A percentile compares a stretch with the other conserved stretches of the same genome.
Conservation (phyloP, 2,329 filamentous ascomycete species). For the Huntiella omanensis region DNA sequence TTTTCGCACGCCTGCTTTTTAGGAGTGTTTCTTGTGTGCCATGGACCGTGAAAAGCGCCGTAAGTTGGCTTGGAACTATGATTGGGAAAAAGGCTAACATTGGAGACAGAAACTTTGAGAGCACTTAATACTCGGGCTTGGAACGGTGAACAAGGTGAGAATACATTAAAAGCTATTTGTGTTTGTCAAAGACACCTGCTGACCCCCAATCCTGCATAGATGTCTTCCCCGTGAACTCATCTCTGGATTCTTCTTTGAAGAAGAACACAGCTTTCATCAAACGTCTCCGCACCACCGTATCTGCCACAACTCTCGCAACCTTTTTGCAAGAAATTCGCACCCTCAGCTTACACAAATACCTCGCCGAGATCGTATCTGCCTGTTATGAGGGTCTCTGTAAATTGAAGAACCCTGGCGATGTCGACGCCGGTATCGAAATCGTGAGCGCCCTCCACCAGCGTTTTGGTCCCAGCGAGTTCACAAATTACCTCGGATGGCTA, state of each 20-base stretch:
- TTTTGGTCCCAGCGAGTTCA: conserved; percentile 80
- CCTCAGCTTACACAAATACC: conserved; percentile 84
- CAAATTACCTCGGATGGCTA: conserved; percentile 78
- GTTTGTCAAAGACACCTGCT: conserved; percentile 11
- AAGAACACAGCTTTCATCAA: conserved; percentile 99
- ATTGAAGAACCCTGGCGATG: conserved; percentile 79
- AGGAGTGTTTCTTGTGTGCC: conserved; percentile 11
- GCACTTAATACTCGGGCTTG: conserved; percentile 73
- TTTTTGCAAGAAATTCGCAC: conserved; percentile 82
- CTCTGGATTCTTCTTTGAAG: conserved; percentile 86
- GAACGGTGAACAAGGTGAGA: conserved; percentile 67
- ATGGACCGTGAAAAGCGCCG: conserved; percentile 12
- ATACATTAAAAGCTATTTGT: conserved; percentile 6
- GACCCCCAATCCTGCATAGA: conserved; percentile 28
- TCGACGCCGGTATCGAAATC: conserved; percentile 80
- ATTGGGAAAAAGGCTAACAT: conserved; percentile 43
- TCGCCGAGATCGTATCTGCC: conserved; percentile 90
- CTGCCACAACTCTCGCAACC: conserved; percentile 56
- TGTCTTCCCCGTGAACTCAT: conserved; percentile 56
- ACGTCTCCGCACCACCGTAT: conserved; percentile 77
- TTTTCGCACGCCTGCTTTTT: conserved; percentile 1
- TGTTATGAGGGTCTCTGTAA: conserved; percentile 88
- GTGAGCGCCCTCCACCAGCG: conserved; percentile 90
- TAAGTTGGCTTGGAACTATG: background rate
- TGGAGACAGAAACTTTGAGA: conserved; percentile 34